Base-by-base conservation (phyloP, 768 basidiomycete genomes). In the Collybia sp. region DNA sequence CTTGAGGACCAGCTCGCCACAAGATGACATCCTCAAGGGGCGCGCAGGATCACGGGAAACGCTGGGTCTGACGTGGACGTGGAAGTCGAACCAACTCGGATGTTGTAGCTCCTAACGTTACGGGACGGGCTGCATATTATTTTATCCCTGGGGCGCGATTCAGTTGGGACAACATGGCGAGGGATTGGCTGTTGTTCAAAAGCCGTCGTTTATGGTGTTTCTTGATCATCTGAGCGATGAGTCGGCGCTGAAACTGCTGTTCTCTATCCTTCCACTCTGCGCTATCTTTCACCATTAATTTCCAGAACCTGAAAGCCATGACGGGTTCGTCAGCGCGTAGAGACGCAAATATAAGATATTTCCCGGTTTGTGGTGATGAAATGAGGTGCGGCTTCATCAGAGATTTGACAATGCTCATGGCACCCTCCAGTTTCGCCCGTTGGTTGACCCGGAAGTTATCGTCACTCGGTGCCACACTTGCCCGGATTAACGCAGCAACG, bases 251-350 rank as follows among this genome's bases (percentile, higher is more conserved):
- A 31, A 43, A 45, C 19, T 43, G 48, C 52, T 83, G 80, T 54
- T 73, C 69, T 15, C 15, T 20, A 56, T 83, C 79, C 5, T 58
- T 52, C 77, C 76, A 79, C 45, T 75, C 65, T 5, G 71, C 63
- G 58, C 64, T 72, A 19, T 59, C 58, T 47, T 58, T 65, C 11
- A 85, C 42, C 48, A 84, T 59, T 41, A 60, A 52, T 40, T 59
- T 53, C 85, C 85, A 88, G 59, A 85, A 85, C 38, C 63, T 61
- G 65, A 70, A 83, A 1, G 82, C 85, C 63, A 80, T 60, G 49
- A 53, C 47, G 0, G 80, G 71, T 39, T 80, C 71, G 15, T 71
- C 62, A 30, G 71, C 68, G 34, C 64, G 64, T 46, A 88, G 58
- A n/a, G 80, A 72, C 6, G 70, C 68, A 12, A 54, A 56, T 15